Base-by-base conservation (phyloP, 345 rosid genomes). In the Salix suchowensis region DNA sequence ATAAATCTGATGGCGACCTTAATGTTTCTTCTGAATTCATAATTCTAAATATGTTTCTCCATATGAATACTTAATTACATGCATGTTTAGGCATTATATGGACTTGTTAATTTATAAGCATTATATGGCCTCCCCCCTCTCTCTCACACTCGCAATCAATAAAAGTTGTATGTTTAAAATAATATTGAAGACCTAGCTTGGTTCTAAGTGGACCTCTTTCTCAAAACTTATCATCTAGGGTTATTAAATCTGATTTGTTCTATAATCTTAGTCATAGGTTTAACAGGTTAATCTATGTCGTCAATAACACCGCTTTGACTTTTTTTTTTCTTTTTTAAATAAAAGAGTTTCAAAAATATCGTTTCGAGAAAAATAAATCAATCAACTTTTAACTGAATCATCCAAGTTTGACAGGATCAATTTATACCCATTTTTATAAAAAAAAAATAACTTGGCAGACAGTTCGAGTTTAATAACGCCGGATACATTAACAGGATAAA, bases 1-100 rank as follows among this genome's bases (percentile, higher is more conserved):
- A 24, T 50, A 50, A 74, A 50, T 16, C 50, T 74, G 78, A 79
- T 79, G 24, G 66, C 0, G 74, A 74, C 74, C 16, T 67, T 19
- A 24, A 24, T 24, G 32, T 71, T 30, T 48, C 50, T 34, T 48
- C 21, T 23, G 39, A 28, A 8, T 40, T 39, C 23, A 24, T 24
- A 37, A 55, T 16, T 58, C 28, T 68, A 10, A 15, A 13, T 42
- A 3, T 67, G 68, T 62, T 37, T 14, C 13, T 73, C 19, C n/a
- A 23, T 37, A 23, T 72, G 60, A 73, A 61, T 62, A 65, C 9
- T 65, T 74, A 74, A 74, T 26, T 65, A 12, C 36, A 66, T 66
- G 64, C 62, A 58, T 10, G 67, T 78, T 67, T 67, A 36, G 81
- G 81, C 77, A 78, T 72, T 78, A 78, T 55, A 67, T 78, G 77